Percentiles rank a stretch among this genome's conserved stretches.
Evolutionary conservation across 2,329 filamentous ascomycete genomes (phyloP).

Genomic region (Furcasterigmium furcatum): DNA sequence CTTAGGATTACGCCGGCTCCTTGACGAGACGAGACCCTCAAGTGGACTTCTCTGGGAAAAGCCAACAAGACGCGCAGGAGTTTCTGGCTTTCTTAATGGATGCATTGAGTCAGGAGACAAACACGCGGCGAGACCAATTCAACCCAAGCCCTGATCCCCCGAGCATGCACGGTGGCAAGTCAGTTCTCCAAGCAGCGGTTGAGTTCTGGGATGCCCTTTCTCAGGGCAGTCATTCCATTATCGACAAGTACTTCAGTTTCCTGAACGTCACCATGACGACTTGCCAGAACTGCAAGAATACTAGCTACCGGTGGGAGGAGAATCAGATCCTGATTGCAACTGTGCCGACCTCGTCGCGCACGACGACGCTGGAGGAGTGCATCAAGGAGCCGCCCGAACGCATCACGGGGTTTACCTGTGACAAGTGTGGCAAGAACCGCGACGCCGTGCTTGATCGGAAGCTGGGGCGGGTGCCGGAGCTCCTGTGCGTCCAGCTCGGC

Average conservation of each 20-base stretch:
- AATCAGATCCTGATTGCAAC: conserved; percentile 53
- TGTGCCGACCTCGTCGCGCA: conserved; percentile 20
- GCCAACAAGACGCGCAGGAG: conserved; percentile 90
- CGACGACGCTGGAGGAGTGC: conserved; percentile 53
- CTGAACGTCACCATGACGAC: conserved; percentile 70
- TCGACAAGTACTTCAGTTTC: conserved; percentile 77
- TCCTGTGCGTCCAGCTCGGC: conserved; percentile 76
- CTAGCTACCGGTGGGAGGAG: conserved; percentile 37
- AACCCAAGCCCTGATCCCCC: conserved; percentile 16
- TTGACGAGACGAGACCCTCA: neutral
- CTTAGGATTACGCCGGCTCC: neutral
- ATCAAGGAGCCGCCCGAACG: conserved; percentile 67
- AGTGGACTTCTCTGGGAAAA: conserved; percentile 42
- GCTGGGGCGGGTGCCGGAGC: conserved; percentile 74
- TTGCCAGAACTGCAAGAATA: conserved; percentile 57
- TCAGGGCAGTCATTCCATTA: conserved; percentile 68
- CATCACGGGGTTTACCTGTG: conserved; percentile 69
- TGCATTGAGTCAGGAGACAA: conserved; percentile 83
- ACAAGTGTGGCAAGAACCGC: conserved; percentile 66
- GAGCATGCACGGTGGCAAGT: conserved; percentile 23
- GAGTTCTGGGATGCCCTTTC: conserved; percentile 74
- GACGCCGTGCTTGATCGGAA: conserved; percentile 69
- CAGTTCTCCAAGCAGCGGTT: conserved; percentile 53
- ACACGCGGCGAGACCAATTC: conserved; percentile 44
- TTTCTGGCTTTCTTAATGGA: conserved; percentile 82